Evolutionary conservation across 139 green algal genomes (phyloP), one percentile per base, ranked within the genome.

Genomic region (Protoeuglena noctilucae): DNA sequence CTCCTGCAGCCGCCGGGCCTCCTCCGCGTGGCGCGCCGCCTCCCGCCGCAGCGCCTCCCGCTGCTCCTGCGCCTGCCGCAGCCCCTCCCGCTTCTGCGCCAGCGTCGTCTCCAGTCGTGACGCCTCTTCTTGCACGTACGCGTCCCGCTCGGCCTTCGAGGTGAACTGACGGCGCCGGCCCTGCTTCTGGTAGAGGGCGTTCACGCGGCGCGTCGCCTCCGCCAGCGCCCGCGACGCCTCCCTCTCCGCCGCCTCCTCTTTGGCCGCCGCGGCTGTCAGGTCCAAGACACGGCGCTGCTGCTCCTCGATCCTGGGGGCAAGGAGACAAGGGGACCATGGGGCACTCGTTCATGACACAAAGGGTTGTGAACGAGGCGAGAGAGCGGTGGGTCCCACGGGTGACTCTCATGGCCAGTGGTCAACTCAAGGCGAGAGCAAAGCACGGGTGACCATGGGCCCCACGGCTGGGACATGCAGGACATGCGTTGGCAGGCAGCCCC

Each of bases 131-230:
- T 64, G 57, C 4, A 94, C 53, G 48, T 56, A 76, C 40, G 58
- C 63, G 58, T 95, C 84, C 0, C 86, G 70, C 61, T 94, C 87
- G 24, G 64, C 48, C 58, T 64, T 60, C 23, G 28, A 77, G 2
- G 25, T 27, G 51, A 87, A 95, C 64, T 79, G 68, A 24, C 29
- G 51, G 3, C 51, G 63, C 6, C 76, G 59, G 16, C 85, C 86
- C 54, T 84, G 70, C 76, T 88, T 91, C 41, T 73, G 53, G 57
- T 85, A 83, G 54, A 94, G 65, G 19, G 57, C 54, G 51, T 80
- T 62, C 56, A 68, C 52, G 17, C 53, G 27, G 17, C 61, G 53
- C 31, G 67, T 48, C 41, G 49, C 28, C 2, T 64, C 57, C 2
- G 21, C 40, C 25, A 70, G 55, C n/a, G n/a, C n/a, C n/a, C n/a